Evolutionary conservation across 441 rosid genomes (phyloP), one percentile per base, ranked within the genome.

Genomic region (Monsonia emarginata): DNA sequence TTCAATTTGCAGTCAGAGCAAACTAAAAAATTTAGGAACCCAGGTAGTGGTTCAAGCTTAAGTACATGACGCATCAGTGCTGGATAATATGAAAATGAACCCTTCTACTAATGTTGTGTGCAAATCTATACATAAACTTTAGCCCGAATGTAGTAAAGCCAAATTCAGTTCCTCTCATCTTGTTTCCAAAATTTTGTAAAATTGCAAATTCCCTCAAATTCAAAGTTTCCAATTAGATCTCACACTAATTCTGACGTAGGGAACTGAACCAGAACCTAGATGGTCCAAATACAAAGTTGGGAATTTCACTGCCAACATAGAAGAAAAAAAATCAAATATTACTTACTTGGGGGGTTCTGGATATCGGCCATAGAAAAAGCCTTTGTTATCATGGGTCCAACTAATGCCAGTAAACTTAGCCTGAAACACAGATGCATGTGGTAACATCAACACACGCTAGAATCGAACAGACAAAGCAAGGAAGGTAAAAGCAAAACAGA

Each of bases 311-410:
- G 18, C 48, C 52, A 36, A 63, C 19, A 19, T 21, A 14, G 18
- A 14, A 16, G 8, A 30, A 63, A 21, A 11, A 50, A 59, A 21
- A 5, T 22, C 34, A 18, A 44, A 22, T 1, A 9, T n/a, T 32
- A 79, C 91, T 76, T 81, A 91, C 97, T 76, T 85, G 48, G 96
- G 97, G 48, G 96, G 97, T 38, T 84, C 82, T n/a, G 99, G 96
- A 40, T 80, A 94, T 14, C 97, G 99, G 78, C 92, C 57, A 52
- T 91, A 94, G 84, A 94, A 94, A 76, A 94, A 91, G 2, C 99
- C 96, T 71, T 85, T 85, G 81, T 61, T 69, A 70, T 91, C 97
- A 52, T 85, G 92, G 0, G 97, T 89, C 99, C 99, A 94, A 67
- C 79, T 79, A 65, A 91, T 85, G 44, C 77, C 76, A 0, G 86